Conservation (phyloP, 192 early-diverging fungal species). For the Linnemannia schmuckeri region DNA sequence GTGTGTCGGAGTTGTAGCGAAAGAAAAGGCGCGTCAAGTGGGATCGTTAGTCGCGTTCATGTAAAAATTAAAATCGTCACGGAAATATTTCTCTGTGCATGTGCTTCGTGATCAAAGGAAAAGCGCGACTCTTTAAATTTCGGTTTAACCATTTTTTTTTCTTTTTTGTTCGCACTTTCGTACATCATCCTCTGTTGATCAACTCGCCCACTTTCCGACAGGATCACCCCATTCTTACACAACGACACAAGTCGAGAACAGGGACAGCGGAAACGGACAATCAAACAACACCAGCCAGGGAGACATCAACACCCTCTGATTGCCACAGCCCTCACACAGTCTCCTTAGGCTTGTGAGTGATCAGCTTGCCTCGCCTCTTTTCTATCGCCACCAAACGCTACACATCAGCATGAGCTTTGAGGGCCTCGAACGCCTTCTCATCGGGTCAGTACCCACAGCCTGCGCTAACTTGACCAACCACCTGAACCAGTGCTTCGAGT, state of each 20-base stretch:
- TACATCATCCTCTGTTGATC: background rate
- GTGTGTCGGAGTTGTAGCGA: no score
- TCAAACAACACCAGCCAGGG: background rate
- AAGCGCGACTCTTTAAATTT: background rate
- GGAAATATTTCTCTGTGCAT: background rate
- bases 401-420: slow-evolving; percentile 44
- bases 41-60: no score
- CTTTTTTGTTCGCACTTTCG: background rate
- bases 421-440: slow-evolving; percentile 46
- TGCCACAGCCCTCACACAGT: background rate
- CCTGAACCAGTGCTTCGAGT: slow-evolving; percentile 42
- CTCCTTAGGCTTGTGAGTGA: background rate
- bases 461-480: slow-evolving; percentile 49
- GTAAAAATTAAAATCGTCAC: background rate
- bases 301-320: background rate
- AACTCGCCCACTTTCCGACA: background rate
- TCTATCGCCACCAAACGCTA: background rate
- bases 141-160: background rate
- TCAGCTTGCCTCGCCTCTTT: background rate
- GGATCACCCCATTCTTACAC: background rate
- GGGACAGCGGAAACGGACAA: background rate
- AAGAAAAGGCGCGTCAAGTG: no score
- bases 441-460: slow-evolving; percentile 50
- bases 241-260: background rate
- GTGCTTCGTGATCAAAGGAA: background rate